Evolutionary conservation across 2,329 filamentous ascomycete genomes (phyloP), one percentile per base, ranked within the genome.

Genomic region (Myriosclerotinia curreyana): DNA sequence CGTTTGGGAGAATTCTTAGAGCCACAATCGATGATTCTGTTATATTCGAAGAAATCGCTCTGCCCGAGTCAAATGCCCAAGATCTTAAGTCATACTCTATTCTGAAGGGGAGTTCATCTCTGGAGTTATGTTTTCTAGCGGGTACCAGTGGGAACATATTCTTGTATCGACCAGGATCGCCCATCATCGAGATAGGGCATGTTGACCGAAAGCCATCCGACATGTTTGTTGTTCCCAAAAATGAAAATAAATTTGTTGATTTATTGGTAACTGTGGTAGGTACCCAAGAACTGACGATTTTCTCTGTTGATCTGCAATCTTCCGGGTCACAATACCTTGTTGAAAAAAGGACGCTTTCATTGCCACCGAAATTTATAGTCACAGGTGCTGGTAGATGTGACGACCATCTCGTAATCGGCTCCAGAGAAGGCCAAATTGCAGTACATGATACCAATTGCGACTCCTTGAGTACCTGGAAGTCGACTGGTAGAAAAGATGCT

Each of bases 1-100:
- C 82, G 0, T 81, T 82, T 44, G 89, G 89, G 0, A 80, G 81
- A 22, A 72, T 91, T 0, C 77, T 89, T 5, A 67, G 83, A 0
- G 81, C 80, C 1, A 71, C 74, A 0, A 66, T 72, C 20, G 56
- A 56, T 6, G n/a, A 50, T n/a, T 14, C 49, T 36, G 38, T 70
- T 3, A 34, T 38, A 14, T 76, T 74, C 64, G 68, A 65, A n/a
- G 69, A 77, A 22, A 42, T 79, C 1, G 20, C 25, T 0, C 62
- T 74, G n/a, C 70, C 73, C 31, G 62, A 66, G n/a, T 53, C 59
- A 22, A 68, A 75, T 17, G 51, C 72, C 15, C 66, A 76, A 6
- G 77, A 78, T 50, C 72, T 85, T 0, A 75, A 69, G 48, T 79
- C 80, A 2, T 83, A 83, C 67, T 81, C 81, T 1, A 73, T 82